Evolutionary conservation across 129 eudicot species (phyloP), one percentile per base, ranked within the genome.

Genomic region (Artemisia annua): DNA sequence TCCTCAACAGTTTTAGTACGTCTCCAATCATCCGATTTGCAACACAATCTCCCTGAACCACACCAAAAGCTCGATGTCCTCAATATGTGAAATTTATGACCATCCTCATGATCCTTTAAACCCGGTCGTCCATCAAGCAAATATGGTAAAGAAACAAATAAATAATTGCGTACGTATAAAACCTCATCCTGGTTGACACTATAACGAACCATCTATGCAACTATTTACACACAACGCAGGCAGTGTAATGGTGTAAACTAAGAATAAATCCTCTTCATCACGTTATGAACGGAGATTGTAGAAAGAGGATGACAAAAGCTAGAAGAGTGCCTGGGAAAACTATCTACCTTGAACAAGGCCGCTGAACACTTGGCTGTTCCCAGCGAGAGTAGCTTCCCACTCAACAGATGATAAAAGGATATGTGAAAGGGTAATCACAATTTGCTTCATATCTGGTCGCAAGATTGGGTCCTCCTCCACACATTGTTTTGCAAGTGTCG

Each of bases 381-480:
- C 98, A 5, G 97, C 97, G 71, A 94, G 96, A 67, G 96, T 90
- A 30, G 98, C 97, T 88, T 94, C 98, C 98, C 98, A 94, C 79
- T 94, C 96, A 11, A 88, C 89, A 0, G 98, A 90, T 10, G 97
- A 90, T 66, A 90, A 70, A 46, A 88, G 90, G 57, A 94, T 90
- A 72, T 94, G 97, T 0, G 98, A 90, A 51, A 94, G 92, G n/a
- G 97, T 71, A 19, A 94, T 94, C 67, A 94, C 98, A 2, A 85
- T 73, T 74, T 94, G 97, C 80, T 90, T 90, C 93, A 84, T 88
- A 79, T 94, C 97, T 51, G 98, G 97, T 61, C 98, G 83, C 51
- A 90, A 74, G 15, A 87, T 86, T 6, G 97, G 93, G 66, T 94
- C 97, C 3, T 90, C 97, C 4, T 90, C 97, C 24, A 90, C 96